Evolutionary conservation across 2,329 filamentous ascomycete species (phyloP).

Genomic region (Claviceps fusiformis): DNA sequence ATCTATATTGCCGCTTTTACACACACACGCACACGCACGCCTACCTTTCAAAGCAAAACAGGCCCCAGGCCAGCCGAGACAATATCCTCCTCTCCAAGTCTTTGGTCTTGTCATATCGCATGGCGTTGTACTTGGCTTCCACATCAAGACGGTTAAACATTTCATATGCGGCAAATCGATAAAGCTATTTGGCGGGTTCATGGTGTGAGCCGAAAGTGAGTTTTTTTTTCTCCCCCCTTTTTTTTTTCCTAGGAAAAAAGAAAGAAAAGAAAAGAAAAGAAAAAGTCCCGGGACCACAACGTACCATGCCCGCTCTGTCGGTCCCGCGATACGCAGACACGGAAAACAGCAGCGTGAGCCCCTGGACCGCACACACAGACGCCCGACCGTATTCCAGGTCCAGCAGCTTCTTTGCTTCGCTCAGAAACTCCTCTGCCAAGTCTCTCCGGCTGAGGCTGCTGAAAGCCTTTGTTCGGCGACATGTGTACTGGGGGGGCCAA

Average conservation of each 20-base stretch:
- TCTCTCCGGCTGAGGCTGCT: slow-evolving; percentile 7
- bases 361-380: slow-evolving; percentile 12
- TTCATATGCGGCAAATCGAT: slow-evolving; percentile 11
- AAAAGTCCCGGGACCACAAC: background rate
- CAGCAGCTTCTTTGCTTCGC: slow-evolving; percentile 13
- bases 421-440: slow-evolving; percentile 10
- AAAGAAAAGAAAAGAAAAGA: background rate
- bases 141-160: slow-evolving; percentile 9
- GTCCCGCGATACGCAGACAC: slow-evolving; percentile 7
- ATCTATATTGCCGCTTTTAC: background rate
- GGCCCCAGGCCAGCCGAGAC: slow-evolving; percentile 8
- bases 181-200: slow-evolving; percentile 6
- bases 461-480: slow-evolving; percentile 9
- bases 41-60: slow-evolving; percentile 12
- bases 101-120: slow-evolving; percentile 1
- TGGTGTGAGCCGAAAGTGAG: background rate
- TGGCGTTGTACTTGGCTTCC: slow-evolving; percentile 2
- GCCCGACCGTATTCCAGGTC: slow-evolving; percentile 10
- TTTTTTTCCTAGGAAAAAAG: no score
- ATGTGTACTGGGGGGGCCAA: slow-evolving; percentile 10
- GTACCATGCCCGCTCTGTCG: slow-evolving; percentile 8
- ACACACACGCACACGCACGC: background rate
- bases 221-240: background rate
- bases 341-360: slow-evolving; percentile 9
- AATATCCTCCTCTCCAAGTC: slow-evolving; percentile 1